Percentiles rank a stretch among this genome's conserved stretches.
Evolutionary conservation across 306 rosid species (phyloP).

Genomic region (Potentilla sterilis): DNA sequence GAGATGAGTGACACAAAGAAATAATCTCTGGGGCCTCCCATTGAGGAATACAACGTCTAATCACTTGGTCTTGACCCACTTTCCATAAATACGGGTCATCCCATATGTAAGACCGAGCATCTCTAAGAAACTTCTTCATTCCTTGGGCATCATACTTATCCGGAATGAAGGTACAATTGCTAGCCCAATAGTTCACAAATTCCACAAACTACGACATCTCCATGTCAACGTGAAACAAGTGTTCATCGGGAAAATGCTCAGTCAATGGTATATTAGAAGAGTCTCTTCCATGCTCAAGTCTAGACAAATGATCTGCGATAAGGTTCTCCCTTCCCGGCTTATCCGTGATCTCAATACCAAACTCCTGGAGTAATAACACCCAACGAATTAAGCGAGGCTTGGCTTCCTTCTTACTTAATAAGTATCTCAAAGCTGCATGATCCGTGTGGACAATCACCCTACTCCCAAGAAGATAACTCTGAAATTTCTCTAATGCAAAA

Average conservation of each 20-base stretch:
- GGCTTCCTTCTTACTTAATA: neutral
- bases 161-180: neutral
- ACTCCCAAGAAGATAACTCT: neutral
- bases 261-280: neutral
- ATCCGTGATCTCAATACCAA: neutral
- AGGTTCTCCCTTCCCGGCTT: neutral
- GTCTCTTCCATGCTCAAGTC: neutral
- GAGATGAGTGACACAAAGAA: no score
- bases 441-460: neutral
- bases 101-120: neutral
- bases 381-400: neutral
- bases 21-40: neutral
- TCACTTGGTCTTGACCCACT: neutral
- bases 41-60: neutral
- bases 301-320: neutral
- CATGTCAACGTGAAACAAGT: no score
- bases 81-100: neutral
- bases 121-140: neutral
- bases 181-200: neutral
- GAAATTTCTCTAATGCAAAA: neutral
- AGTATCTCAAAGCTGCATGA: neutral
- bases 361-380: neutral
- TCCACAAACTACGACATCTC: no score
- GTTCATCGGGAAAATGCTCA: neutral
- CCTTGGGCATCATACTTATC: neutral